Base-by-base conservation (phyloP, 1,284 basidiomycete species). In the Cryptococcus maquisensis region DNA sequence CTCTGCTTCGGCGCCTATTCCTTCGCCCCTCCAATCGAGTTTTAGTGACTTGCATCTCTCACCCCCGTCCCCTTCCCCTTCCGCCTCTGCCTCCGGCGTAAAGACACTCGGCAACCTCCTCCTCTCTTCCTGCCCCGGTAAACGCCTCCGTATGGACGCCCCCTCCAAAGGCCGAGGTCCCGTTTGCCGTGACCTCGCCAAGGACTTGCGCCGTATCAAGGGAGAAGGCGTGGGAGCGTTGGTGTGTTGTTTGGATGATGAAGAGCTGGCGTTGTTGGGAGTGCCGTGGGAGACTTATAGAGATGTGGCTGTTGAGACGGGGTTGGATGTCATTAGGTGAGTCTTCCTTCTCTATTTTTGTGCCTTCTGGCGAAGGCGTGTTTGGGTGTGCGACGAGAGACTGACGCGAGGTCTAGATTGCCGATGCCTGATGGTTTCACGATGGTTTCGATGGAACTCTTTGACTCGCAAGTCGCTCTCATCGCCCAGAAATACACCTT, bases 51-150 rank as follows among this genome's bases (percentile, higher is more conserved):
- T 47, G 55, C 54, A 60, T 59, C 42, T 4, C 73, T 97, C 1
- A 95, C 95, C n/a, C 97, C 98, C 72, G 73, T 98, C 36, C 81
- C 88, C 45, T 76, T 98, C 28, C 92, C 88, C 3, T 94, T 90
- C 6, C 98, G 94, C 77, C 95, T 95, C 0, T 95, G 95, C 7
- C 39, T 40, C 8, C 39, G 2, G 10, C 6, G 10, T 10, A 5
- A 28, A 4, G 3, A 32, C 28, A 1, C 73, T 97, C 1, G 95
- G 95, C n/a, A 98, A 98, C 72, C 73, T 98, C 36, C 81, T 88
- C 45, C 76, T 98, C 28, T 92, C 88, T 3, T 94, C 90, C 6
- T 98, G 94, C 77, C 95, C 95, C 0, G 95, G 95, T 8, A 98
- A 98, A 76, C 93, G 97, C 80, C 88, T 98, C 10, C 84, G 95